Evolutionary conservation across 1,284 basidiomycete genomes (phyloP).

Genomic region (Cryptococcus sp.): DNA sequence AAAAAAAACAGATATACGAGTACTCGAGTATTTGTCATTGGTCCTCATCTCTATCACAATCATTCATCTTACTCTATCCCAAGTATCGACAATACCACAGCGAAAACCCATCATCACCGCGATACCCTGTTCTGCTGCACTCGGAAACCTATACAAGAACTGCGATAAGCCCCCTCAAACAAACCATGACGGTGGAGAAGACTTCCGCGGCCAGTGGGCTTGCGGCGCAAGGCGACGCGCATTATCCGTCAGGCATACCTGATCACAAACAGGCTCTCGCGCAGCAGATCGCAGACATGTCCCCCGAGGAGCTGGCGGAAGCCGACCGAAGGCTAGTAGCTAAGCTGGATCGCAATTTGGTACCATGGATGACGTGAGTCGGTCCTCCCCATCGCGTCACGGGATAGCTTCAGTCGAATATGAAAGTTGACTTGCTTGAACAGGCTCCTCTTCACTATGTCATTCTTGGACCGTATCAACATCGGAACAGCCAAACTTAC

Average conservation of each 20-base stretch:
- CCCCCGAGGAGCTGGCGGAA: constrained; percentile 39
- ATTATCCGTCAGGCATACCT: constrained; percentile 18
- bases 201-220: constrained; percentile 1
- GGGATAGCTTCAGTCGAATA: not conserved
- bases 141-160: not conserved
- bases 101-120: too few relatives aligned
- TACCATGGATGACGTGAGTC: constrained; percentile 55
- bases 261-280: constrained; percentile 23
- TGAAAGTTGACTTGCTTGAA: too few relatives aligned
- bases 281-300: constrained; percentile 35
- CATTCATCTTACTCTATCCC: too few relatives aligned
- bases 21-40: too few relatives aligned
- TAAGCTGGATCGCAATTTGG: constrained; percentile 49
- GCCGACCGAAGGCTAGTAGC: constrained; percentile 46
- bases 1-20: too few relatives aligned
- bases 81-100: too few relatives aligned
- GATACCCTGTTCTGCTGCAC: not conserved
- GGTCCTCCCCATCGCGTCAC: not conserved
- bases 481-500: constrained; percentile 53
- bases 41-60: too few relatives aligned
- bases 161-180: too few relatives aligned
- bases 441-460: constrained; percentile 49
- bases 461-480: constrained; percentile 57
- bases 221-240: constrained; percentile 8
- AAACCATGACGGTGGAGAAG: constrained; percentile 15